phyloP scores from a whole-genome alignment of 441 rosid genomes.

The Iberis amara region DNA sequence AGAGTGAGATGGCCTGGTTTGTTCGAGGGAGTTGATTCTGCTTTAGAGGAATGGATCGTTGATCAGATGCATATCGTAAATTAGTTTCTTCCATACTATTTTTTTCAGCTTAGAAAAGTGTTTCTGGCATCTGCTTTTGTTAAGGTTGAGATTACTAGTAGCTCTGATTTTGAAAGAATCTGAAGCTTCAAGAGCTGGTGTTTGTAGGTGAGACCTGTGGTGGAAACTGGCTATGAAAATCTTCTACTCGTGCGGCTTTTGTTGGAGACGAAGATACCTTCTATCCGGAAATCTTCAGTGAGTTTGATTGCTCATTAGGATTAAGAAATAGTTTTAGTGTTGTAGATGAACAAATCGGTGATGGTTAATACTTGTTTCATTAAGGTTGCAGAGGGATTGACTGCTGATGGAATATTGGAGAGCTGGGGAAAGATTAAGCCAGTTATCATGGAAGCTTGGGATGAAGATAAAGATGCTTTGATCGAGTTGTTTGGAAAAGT shows the following conservation, averaged over 20 bases:
- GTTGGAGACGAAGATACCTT: conserved; percentile 59
- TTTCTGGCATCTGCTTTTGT: too few relatives aligned
- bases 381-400: conserved; percentile 79
- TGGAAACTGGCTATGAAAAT: conserved; percentile 92
- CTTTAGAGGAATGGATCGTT: conserved; percentile 71
- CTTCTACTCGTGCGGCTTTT: conserved; percentile 71
- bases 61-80: conserved; percentile 57
- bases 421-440: conserved; percentile 74
- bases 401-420: conserved; percentile 61
- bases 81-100: too few relatives aligned
- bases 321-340: not conserved
- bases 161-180: too few relatives aligned
- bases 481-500: conserved; percentile 78
- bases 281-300: conserved; percentile 61
- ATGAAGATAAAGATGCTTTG: conserved; percentile 58
- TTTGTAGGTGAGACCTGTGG: conserved; percentile 62
- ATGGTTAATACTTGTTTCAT: conserved; percentile 26
- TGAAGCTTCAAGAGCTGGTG: too few relatives aligned
- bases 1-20: conserved; percentile 79
- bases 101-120: too few relatives aligned
- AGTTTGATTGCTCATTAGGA: conserved; percentile 26
- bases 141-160: too few relatives aligned
- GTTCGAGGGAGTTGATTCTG: conserved; percentile 57
- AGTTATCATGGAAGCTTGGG: conserved; percentile 75
- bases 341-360: conserved; percentile 12